Evolutionary conservation across 75 land plant species (phyloP), one percentile per base, ranked within the genome.

Genomic region (Gnetum montanum): DNA sequence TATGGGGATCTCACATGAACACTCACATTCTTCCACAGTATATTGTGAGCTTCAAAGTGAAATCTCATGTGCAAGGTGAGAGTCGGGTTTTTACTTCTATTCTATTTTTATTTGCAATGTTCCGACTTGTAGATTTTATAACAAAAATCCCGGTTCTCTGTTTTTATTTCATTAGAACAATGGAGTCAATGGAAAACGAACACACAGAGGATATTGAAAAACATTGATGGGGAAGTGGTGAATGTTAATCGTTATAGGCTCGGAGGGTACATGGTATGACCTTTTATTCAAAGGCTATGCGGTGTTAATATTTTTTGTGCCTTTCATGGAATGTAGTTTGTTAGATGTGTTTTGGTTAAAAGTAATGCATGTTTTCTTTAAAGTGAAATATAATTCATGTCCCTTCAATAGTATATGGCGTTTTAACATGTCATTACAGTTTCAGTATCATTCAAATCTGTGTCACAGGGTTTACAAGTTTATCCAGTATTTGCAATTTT

Each of bases 21-120:
- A 70, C 86, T 36, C 90, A 82, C 43, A 76, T 89, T 26, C 64
- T 40, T 34, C 86, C 95, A 27, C 74, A 87, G 43, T 89, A 59
- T 70, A 76, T 76, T 57, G 74, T 85, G 58, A 73, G 73, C 68
- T 76, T 89, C 58, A 89, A 60, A 71, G 27, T 82, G 19, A 34
- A 75, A 52, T 56, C 80, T 34, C 43, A 54, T 24, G 56, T 27
- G 44, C 58, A 65, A 67, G 86, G 95, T 89, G 56, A 77, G n/a
- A n/a, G n/a, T n/a, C n/a, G n/a, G n/a, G n/a, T 50, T 62, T 36
- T 26, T 31, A 33, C 18, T 24, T 52, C 38, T 27, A 11, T 13
- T 23, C 24, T 25, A 26, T 43, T 18, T 43, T 16, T 18, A 43
- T 43, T 1, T 4, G 20, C 4, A 13, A 43, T 48, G 49, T 30